Conservation (phyloP, 345 rosid species). For the Trapa incisa region DNA sequence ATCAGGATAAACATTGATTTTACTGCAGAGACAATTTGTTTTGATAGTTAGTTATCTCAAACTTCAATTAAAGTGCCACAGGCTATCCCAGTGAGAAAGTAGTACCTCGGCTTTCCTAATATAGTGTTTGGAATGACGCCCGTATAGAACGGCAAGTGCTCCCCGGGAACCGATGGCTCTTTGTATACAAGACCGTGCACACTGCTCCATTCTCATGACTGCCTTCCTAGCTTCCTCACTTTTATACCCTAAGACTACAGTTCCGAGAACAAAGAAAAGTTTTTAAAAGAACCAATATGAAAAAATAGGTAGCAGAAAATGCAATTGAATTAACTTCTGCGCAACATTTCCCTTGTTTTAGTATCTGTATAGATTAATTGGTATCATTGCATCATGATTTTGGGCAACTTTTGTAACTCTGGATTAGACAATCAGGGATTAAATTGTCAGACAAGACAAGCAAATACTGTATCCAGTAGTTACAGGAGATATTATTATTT, state of each 20-base stretch:
- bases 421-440: background rate
- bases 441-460: background rate
- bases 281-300: slow-evolving; percentile 5
- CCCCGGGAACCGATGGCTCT: slow-evolving; percentile 51
- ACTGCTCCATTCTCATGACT: slow-evolving; percentile 51
- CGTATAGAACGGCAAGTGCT: slow-evolving; percentile 56
- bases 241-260: slow-evolving; percentile 42
- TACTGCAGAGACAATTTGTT: too few relatives aligned
- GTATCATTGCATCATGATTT: background rate
- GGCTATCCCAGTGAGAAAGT: background rate
- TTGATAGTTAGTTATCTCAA: background rate
- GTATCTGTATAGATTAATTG: background rate
- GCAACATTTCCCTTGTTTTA: background rate
- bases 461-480: background rate
- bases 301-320: background rate
- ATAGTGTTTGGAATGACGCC: slow-evolving; percentile 48
- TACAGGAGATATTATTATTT: background rate
- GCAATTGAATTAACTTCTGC: background rate
- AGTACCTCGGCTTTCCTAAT: slow-evolving; percentile 57
- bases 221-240: slow-evolving; percentile 37
- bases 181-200: slow-evolving; percentile 41
- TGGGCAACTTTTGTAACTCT: background rate
- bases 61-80: background rate
- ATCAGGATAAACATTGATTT: background rate
- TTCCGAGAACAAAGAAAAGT: slow-evolving; percentile 5